Evolutionary conservation across 1,284 basidiomycete species (phyloP).

Genomic region (Crepidotus sp.): DNA sequence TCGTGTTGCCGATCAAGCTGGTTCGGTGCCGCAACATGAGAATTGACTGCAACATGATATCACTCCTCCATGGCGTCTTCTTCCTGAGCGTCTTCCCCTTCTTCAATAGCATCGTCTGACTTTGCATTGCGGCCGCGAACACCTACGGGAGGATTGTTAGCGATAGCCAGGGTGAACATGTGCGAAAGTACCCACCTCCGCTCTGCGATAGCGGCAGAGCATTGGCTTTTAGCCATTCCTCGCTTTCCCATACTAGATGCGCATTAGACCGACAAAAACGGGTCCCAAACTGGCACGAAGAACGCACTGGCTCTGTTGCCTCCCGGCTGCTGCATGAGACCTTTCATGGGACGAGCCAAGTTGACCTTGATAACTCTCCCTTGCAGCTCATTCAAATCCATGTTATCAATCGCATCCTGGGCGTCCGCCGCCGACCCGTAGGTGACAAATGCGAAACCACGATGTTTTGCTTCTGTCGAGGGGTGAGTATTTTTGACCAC

Average conservation of each 20-base stretch:
- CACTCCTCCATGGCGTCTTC: slow-evolving; percentile 58
- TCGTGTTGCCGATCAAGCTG: slow-evolving; percentile 5
- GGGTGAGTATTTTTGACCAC: slow-evolving; percentile 10
- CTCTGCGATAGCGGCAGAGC: slow-evolving; percentile 64
- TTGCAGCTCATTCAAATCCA: slow-evolving; percentile 75
- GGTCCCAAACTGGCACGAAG: slow-evolving; percentile 5
- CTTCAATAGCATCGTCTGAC: slow-evolving; percentile 21
- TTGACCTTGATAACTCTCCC: slow-evolving; percentile 73
- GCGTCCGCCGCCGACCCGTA: slow-evolving; percentile 68
- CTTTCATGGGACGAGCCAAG: slow-evolving; percentile 65
- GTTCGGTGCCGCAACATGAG: slow-evolving; percentile 6
- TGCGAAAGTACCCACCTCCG: slow-evolving; percentile 43
- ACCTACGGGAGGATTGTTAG: slow-evolving; percentile 30
- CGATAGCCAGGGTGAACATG: slow-evolving; percentile 9
- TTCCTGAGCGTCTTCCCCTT: slow-evolving; percentile 25
- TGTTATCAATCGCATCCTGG: slow-evolving; percentile 82
- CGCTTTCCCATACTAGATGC: slow-evolving; percentile 73
- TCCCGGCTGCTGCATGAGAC: slow-evolving; percentile 43
- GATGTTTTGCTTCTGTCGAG: slow-evolving; percentile 58
- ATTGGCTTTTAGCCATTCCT: slow-evolving; percentile 71
- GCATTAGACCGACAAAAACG: slow-evolving; percentile 11
- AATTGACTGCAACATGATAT: slow-evolving; percentile 11
- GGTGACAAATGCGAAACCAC: slow-evolving; percentile 77
- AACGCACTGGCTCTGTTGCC: slow-evolving; percentile 67
- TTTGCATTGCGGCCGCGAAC: slow-evolving; percentile 42